A percentile compares a stretch with the other conserved stretches of the same genome.
Conservation (phyloP, 208 protist genomes). For the Leishmania major region DNA sequence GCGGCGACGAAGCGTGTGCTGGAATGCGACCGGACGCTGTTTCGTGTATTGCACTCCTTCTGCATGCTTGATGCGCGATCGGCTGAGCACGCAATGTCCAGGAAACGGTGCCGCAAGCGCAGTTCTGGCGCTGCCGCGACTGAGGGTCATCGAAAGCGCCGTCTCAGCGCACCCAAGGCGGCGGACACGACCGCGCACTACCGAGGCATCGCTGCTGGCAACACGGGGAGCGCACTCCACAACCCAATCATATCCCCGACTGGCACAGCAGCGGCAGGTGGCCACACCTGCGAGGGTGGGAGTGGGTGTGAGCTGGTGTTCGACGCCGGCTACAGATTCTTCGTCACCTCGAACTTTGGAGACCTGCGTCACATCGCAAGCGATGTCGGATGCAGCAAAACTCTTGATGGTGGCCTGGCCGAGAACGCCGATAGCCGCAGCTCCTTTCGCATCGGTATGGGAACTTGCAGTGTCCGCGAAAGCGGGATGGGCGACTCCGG, state of each 20-base stretch:
- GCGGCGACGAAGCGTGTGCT: conserved; percentile 25
- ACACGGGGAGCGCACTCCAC: not conserved
- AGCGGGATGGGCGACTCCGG: conserved; percentile 11
- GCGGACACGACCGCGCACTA: conserved; percentile 15
- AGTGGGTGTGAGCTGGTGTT: conserved; percentile 1
- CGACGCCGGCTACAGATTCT: conserved; percentile 30
- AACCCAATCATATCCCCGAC: not conserved
- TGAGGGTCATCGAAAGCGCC: not conserved
- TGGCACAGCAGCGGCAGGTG: not conserved
- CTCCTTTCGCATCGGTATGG: not conserved
- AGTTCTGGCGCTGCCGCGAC: not conserved
- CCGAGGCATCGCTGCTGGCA: not conserved
- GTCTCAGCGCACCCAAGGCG: not conserved
- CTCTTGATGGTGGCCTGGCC: not conserved
- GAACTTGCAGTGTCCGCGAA: conserved; percentile 1
- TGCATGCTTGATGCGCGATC: conserved; percentile 24
- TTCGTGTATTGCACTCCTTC: conserved; percentile 31
- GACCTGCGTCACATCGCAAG: conserved; percentile 27
- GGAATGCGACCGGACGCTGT: conserved; percentile 33
- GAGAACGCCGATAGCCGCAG: conserved; percentile 13
- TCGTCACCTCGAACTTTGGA: conserved; percentile 29
- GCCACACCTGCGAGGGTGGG: not conserved
- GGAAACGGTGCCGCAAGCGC: not conserved
- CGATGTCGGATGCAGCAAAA: conserved; percentile 4
- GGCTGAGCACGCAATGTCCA: conserved; percentile 2